These are phyloP conservation scores for Phialemoniopsis sp. DNA, from an alignment of 2,329 filamentous ascomycete genomes.

Conservation along the genomic window DNA sequence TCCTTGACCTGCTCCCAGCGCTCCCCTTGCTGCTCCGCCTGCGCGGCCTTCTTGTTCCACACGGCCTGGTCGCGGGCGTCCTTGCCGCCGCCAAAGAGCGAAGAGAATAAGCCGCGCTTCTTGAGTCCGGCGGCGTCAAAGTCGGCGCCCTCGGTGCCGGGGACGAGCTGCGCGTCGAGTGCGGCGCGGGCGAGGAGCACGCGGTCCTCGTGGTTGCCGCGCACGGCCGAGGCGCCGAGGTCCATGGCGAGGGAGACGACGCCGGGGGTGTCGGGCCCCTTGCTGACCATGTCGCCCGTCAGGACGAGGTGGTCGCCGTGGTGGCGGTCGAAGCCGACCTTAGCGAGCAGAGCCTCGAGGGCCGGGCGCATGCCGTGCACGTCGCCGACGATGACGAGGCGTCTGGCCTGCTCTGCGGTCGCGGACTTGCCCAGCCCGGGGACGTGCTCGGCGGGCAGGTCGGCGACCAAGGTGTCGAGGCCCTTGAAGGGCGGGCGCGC, in stretches of 20 bases:
- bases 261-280: slow-evolving; percentile 77
- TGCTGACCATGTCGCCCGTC: slow-evolving; percentile 76
- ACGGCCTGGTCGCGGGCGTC: slow-evolving; percentile 14
- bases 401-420: slow-evolving; percentile 33
- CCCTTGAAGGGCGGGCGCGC: slow-evolving; percentile 30
- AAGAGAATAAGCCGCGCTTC: background rate
- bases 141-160: slow-evolving; percentile 12
- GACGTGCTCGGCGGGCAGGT: slow-evolving; percentile 21
- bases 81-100: background rate
- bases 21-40: slow-evolving; percentile 6
- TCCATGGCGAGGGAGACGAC: slow-evolving; percentile 73
- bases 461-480: slow-evolving; percentile 18
- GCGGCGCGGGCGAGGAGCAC: slow-evolving; percentile 63
- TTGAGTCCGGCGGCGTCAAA: background rate
- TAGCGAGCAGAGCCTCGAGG: slow-evolving; percentile 60
- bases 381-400: slow-evolving; percentile 82
- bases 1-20: slow-evolving; percentile 12
- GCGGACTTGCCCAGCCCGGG: slow-evolving; percentile 7
- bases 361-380: slow-evolving; percentile 82
- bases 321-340: slow-evolving; percentile 55
- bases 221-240: slow-evolving; percentile 73
- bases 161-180: slow-evolving; percentile 22
- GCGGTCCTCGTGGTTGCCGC: slow-evolving; percentile 90
- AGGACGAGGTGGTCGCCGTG: slow-evolving; percentile 71
- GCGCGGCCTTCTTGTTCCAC: background rate